Evolutionary conservation across 768 basidiomycete genomes (phyloP), one percentile per base, ranked within the genome.

Genomic region (Trametes cingulata): DNA sequence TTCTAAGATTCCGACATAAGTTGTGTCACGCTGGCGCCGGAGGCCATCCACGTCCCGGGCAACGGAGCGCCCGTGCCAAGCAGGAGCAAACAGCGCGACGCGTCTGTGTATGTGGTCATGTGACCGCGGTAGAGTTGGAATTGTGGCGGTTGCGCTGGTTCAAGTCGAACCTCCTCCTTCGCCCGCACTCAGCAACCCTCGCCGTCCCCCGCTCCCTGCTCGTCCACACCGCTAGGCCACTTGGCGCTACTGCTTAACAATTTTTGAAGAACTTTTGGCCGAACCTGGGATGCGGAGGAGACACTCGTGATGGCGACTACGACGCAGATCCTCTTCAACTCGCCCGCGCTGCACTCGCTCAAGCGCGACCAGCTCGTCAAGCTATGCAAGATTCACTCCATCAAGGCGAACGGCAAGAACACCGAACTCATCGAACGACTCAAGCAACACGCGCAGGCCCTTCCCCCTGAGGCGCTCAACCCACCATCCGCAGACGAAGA

Each of bases 281-380:
- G 20, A 51, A 19, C 37, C 46, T 48, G 55, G 46, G 15, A 56
- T 56, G 55, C 46, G 9, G 33, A 53, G 6, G 29, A 15, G 33
- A 6, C 9, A 7, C 14, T 42, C n/a, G 33, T 45, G 37, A 87
- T 88, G 86, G 83, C 85, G 19, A 84, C 84, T 9, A 90, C 87
- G 1, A 91, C 88, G 0, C 81, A 91, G 65, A 93, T 93, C 48
- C 74, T 93, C 12, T 91, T 89, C 75, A 91, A 93, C 73, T 91
- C 91, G 4, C 89, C 91, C 0, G 91, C 92, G 1, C 73, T 94
- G 27, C 85, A 91, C 69, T 88, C 90, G 20, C 82, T 94, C 42
- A 92, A 91, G 70, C 87, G 92, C 49, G 86, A 90, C 46, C 91
- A 94, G 68, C 88, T 93, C 42, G 80, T 91, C 53, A 90, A 89